Evolutionary conservation across 208 protist species (phyloP), one percentile per base, ranked within the genome.

Genomic region (Porcisia hertigi): DNA sequence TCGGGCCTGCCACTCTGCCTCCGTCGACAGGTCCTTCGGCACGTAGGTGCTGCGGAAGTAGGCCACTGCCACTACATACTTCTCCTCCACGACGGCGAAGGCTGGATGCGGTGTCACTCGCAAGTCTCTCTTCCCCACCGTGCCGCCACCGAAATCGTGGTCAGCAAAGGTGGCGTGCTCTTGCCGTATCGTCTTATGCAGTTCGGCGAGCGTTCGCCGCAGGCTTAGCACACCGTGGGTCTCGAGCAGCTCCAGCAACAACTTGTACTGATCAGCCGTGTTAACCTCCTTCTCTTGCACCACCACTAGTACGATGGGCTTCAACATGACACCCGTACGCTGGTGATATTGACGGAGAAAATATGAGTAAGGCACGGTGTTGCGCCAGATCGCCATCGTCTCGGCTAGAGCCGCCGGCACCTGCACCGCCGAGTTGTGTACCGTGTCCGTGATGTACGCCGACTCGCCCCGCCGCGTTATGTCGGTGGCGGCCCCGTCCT

Each of bases 1-100:
- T 23, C 98, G 87, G 18, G 88, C 81, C 58, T 85, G 71, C 97
- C 97, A 99, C 34, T 85, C 78, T 11, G 64, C 79, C 45, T 94
- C 76, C 12, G 75, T 91, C 3, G 86, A 85, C 73, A 98, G 98
- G 82, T 99, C 97, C 25, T 80, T 67, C 30, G 97, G 97, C 25
- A 93, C 91, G 79, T 99, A 99, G 41, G 94, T 94, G 54, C 93
- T 90, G 73, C 98, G 93, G 75, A 96, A 98, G 79, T 99, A 99
- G 8, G 87, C 85, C 0, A 99, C 93, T 9, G 93, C 84, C 8
- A 93, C 87, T 2, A 90, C 86, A 41, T 90, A 88, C 45, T 84
- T 69, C 34, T 75, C 73, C 49, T 95, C 90, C 1, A 97, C n/a
- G 1, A 95, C 82, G 4, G 87, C 86, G 34, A 93, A 92, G 3